Conservation (phyloP, 768 basidiomycete genomes). For the Coprinopsis sp. region DNA sequence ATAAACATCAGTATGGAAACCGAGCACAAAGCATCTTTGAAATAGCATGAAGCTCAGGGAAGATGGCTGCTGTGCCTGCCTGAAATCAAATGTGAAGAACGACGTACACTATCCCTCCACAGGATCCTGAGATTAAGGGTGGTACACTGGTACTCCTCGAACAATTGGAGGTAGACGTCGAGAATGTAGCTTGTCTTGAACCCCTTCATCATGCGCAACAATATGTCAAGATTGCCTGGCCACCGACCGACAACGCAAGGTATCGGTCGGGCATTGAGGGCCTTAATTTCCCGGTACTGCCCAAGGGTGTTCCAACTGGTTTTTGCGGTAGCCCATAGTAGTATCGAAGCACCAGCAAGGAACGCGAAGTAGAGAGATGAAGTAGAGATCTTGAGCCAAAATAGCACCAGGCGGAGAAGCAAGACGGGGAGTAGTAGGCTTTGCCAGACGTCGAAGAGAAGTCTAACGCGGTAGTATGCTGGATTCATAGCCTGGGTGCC, state of each 20-base stretch:
- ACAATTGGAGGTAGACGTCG: slow-evolving; percentile 60
- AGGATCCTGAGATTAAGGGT: slow-evolving; percentile 66
- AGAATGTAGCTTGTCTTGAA: slow-evolving; percentile 58
- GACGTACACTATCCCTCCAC: slow-evolving; percentile 63
- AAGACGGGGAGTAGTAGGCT: slow-evolving; percentile 10
- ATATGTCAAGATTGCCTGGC: slow-evolving; percentile 75
- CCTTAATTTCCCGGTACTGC: slow-evolving; percentile 33
- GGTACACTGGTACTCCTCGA: slow-evolving; percentile 65
- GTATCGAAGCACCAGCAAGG: slow-evolving; percentile 35
- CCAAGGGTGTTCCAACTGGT: not conserved
- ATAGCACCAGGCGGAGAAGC: slow-evolving; percentile 17
- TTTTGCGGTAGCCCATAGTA: slow-evolving; percentile 34
- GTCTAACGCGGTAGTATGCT: slow-evolving; percentile 12
- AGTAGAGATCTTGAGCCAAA: slow-evolving; percentile 20
- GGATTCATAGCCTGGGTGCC: slow-evolving; percentile 9
- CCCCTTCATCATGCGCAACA: slow-evolving; percentile 49
- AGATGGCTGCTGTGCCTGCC: not conserved
- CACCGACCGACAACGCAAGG: slow-evolving; percentile 62
- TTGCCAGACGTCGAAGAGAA: slow-evolving; percentile 9
- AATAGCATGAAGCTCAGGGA: not conserved
- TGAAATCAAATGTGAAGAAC: slow-evolving; percentile 2
- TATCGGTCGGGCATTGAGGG: slow-evolving; percentile 48
- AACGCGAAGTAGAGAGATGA: slow-evolving; percentile 36
- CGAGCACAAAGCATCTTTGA: not conserved
- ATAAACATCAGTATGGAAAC: slow-evolving; percentile 11